A percentile compares a stretch with the other conserved stretches of the same genome.
Evolutionary conservation across 805 yeast genomes (phyloP).

Genomic region (Lipomyces japonicus): DNA sequence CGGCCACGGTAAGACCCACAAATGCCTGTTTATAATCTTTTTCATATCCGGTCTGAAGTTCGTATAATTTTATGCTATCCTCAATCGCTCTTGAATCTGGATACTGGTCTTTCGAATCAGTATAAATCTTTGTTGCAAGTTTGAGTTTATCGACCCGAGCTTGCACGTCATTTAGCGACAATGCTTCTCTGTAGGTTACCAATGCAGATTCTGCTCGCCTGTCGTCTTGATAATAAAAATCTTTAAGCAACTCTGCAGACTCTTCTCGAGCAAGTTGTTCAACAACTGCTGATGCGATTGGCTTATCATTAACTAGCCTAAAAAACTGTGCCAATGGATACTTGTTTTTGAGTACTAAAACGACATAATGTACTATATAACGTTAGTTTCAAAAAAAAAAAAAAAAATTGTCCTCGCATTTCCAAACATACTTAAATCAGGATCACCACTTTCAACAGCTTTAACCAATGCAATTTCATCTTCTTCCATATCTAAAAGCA

Average conservation of each 20-base stretch:
- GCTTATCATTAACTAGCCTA: constrained; percentile 52
- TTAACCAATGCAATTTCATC: constrained; percentile 63
- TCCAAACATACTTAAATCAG: constrained; percentile 58
- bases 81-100: constrained; percentile 44
- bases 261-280: constrained; percentile 36
- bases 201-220: constrained; percentile 47
- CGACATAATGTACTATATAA: constrained; percentile 47
- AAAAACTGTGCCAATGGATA: constrained; percentile 65
- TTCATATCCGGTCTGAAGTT: constrained; percentile 47
- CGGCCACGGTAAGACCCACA: constrained; percentile 44
- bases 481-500: constrained; percentile 68
- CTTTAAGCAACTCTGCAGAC: constrained; percentile 45
- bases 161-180: constrained; percentile 22
- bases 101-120: constrained; percentile 37
- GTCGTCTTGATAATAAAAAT: constrained; percentile 65
- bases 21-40: constrained; percentile 43
- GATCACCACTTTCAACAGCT: constrained; percentile 58
- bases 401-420: too few relatives aligned
- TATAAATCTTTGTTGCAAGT: constrained; percentile 36
- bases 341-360: constrained; percentile 53
- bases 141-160: constrained; percentile 31
- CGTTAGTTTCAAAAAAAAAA: background rate
- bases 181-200: constrained; percentile 38
- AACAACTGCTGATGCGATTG: constrained; percentile 44
- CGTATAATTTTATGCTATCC: constrained; percentile 45